Evolutionary conservation across 108 stramenopile species (phyloP).

Genomic region (Seminavis robusta): DNA sequence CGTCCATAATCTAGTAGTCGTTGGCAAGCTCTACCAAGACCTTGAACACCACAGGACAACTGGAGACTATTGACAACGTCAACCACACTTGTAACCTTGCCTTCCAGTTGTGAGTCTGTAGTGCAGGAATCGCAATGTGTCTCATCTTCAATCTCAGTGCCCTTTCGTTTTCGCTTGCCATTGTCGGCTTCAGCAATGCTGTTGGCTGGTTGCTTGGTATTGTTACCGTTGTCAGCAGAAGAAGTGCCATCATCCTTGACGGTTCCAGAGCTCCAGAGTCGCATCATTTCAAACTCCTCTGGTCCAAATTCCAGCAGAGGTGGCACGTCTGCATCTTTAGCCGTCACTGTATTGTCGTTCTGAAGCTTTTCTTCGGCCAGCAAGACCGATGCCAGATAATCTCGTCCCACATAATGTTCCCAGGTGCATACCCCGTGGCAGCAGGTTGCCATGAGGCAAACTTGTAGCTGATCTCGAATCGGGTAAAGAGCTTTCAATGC

Average conservation of each 20-base stretch:
- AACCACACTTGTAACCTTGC: conserved; percentile 31
- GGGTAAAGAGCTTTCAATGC: conserved; percentile 65
- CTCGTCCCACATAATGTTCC: conserved; percentile 77
- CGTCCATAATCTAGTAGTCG: conserved; percentile 77
- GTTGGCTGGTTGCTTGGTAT: neutral
- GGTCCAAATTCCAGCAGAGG: conserved; percentile 42
- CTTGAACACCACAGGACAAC: conserved; percentile 63
- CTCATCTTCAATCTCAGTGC: neutral
- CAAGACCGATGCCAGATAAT: conserved; percentile 40
- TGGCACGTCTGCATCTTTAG: neutral
- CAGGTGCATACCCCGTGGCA: conserved; percentile 84
- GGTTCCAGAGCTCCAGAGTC: conserved; percentile 63
- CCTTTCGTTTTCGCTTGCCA: neutral
- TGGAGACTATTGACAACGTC: conserved; percentile 24
- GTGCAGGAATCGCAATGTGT: conserved; percentile 5
- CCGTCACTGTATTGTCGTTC: neutral
- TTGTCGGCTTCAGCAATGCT: conserved; percentile 4
- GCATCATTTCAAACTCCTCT: conserved; percentile 66
- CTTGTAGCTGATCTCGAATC: conserved; percentile 32
- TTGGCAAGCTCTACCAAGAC: conserved; percentile 82
- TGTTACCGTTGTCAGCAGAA: neutral
- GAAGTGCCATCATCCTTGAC: conserved; percentile 25
- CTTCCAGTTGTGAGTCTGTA: conserved; percentile 1
- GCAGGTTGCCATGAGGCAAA: conserved; percentile 81
- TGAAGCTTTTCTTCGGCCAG: conserved; percentile 1